Evolutionary conservation across 192 early-diverging fungal genomes (phyloP).

Genomic region (Haplosporangium gracile): DNA sequence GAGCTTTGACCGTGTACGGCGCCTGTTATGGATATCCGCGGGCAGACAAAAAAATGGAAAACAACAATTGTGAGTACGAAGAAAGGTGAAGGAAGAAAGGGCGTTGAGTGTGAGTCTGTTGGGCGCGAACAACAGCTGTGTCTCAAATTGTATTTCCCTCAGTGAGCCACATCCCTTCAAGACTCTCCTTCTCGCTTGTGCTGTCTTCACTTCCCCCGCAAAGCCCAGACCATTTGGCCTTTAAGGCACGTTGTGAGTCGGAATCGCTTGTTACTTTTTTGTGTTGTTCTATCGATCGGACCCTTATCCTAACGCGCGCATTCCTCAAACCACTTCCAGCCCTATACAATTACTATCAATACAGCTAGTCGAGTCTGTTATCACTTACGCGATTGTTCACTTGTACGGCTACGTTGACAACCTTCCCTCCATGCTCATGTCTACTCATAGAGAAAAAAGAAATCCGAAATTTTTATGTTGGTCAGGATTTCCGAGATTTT

Average conservation of each 20-base stretch:
- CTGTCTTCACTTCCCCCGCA: not conserved
- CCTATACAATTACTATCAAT: not conserved
- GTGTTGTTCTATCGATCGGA: not conserved
- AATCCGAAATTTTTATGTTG: not conserved
- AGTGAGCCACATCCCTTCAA: not conserved
- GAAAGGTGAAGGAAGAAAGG: not conserved
- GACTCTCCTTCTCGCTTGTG: not conserved
- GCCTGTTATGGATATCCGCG: constrained; percentile 1
- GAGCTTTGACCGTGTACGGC: constrained; percentile 40
- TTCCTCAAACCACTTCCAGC: not conserved
- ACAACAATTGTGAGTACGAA: not conserved
- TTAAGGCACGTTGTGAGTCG: not conserved
- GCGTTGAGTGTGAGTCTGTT: not conserved
- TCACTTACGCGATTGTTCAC: constrained; percentile 28
- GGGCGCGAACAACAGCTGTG: not conserved
- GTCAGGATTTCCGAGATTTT: constrained; percentile 1
- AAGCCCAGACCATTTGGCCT: constrained; percentile 2
- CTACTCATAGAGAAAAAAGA: constrained; percentile 17
- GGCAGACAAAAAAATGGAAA: not conserved
- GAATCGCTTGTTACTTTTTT: not conserved
- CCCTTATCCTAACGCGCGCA: not conserved
- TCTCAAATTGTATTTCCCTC: not conserved
- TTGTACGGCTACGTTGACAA: constrained; percentile 52
- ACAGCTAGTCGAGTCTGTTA: not conserved
- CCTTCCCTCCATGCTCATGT: constrained; percentile 54